Base-by-base conservation (phyloP, 345 rosid genomes). In the Carallia brachiata region DNA sequence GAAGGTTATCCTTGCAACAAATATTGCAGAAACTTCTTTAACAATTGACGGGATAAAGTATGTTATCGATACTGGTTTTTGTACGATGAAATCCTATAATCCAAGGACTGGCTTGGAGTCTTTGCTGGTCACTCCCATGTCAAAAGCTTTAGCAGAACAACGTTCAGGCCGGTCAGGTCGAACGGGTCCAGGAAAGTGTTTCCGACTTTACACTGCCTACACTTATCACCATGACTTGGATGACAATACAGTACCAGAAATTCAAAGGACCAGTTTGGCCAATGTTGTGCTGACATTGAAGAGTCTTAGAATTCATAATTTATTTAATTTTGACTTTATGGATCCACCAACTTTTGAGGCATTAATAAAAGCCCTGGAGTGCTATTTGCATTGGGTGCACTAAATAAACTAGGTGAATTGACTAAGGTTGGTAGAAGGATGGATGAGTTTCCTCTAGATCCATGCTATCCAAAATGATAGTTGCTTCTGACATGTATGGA, bases 311-410 rank as follows among this genome's bases (percentile, higher is more conserved):
- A 95, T 95, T 76, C 93, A 90, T 66, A 98, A 95, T 81, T 74
- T 95, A 52, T 39, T 90, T 27, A 84, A 90, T 83, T 95, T 95
- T 77, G 98, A 95, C 77, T 95, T 95, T 62, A 95, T 95, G 95
- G 99, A 95, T 57, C 98, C 96, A 63, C 99, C 99, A 15, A 96
- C 99, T 1, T 93, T 96, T 59, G 99, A 92, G 85, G 96, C 99
- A 61, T 81, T 95, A 74, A 81, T 92, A 36, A 92, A 92, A 81
- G 95, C 98, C 28, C 57, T 90, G 68, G 98, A 94, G 77, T 87
- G 12, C 87, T 94, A 18, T 95, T 86, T 83, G 97, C 97, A 13
- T 78, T 95, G 47, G 86, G 92, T 80, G 99, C 99, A 48, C 68
- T 95, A 37, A 92, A 95, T 79, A 89, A 92, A 77, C 93, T 77